Evolutionary conservation across 768 basidiomycete species (phyloP).

Genomic region (Termitomyces sp.): DNA sequence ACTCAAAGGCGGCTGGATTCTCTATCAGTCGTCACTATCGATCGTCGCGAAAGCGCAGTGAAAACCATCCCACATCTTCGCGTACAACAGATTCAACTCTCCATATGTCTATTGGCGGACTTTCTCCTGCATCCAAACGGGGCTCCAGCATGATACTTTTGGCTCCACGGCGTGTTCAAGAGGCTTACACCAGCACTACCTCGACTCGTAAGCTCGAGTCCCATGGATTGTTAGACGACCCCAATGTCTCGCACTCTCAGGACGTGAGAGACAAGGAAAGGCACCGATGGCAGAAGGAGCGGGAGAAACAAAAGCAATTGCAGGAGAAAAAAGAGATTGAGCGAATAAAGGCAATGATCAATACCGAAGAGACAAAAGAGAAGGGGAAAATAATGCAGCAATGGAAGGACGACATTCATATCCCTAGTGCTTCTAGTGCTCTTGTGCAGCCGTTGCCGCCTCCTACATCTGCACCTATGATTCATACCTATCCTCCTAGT

Average conservation of each 20-base stretch:
- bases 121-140: constrained; percentile 24
- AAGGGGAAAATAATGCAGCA: constrained; percentile 22
- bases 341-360: constrained; percentile 20
- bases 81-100: constrained; percentile 13
- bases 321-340: constrained; percentile 29
- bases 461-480: constrained; percentile 20
- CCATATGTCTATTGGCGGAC: background rate
- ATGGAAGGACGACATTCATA: constrained; percentile 19
- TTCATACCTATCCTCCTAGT: constrained; percentile 19
- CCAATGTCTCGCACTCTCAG: constrained; percentile 20
- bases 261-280: constrained; percentile 33
- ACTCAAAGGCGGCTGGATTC: constrained; percentile 76
- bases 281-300: constrained; percentile 20
- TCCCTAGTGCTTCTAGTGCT: constrained; percentile 17
- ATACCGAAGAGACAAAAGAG: constrained; percentile 25
- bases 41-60: constrained; percentile 14
- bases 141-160: constrained; percentile 56
- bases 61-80: constrained; percentile 18
- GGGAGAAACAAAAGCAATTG: constrained; percentile 20
- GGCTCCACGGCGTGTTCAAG: constrained; percentile 73
- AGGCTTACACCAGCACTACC: constrained; percentile 72
- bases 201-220: constrained; percentile 67
- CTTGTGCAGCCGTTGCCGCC: constrained; percentile 14
- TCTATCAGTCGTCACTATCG: constrained; percentile 69
- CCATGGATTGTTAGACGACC: constrained; percentile 62